Evolutionary conservation across 805 yeast species (phyloP).

Genomic region (Wickerhamiella cacticola): DNA sequence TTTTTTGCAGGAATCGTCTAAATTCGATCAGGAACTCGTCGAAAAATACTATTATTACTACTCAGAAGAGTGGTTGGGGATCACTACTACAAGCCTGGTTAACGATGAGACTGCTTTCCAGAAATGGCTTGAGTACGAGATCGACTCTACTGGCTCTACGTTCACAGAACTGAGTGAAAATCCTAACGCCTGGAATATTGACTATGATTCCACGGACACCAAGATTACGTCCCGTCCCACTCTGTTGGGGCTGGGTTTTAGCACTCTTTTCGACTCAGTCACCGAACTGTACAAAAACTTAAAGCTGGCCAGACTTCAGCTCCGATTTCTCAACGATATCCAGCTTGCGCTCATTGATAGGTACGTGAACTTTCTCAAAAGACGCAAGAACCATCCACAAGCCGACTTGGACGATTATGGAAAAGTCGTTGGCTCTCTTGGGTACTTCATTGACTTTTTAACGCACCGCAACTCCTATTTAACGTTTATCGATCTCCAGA

Average conservation of each 20-base stretch:
- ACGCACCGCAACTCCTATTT: constrained; percentile 35
- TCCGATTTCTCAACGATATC: constrained; percentile 44
- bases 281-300: constrained; percentile 38
- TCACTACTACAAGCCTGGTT: constrained; percentile 27
- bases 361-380: constrained; percentile 28
- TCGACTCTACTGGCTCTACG: constrained; percentile 29
- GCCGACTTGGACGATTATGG: constrained; percentile 35
- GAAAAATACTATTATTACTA: constrained; percentile 35
- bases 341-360: constrained; percentile 46
- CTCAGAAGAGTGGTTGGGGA: constrained; percentile 35
- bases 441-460: constrained; percentile 32
- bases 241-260: constrained; percentile 45
- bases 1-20: constrained; percentile 43
- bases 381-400: constrained; percentile 25
- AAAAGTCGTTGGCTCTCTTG: constrained; percentile 31
- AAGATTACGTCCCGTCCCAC: constrained; percentile 43
- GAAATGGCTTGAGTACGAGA: constrained; percentile 45
- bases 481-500: constrained; percentile 27
- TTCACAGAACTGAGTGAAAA: background rate
- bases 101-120: constrained; percentile 28
- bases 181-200: constrained; percentile 40
- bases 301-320: constrained; percentile 40
- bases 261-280: constrained; percentile 45
- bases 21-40: constrained; percentile 43
- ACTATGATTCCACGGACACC: constrained; percentile 39